Evolutionary conservation across 2,329 filamentous ascomycete species (phyloP), one percentile per base, ranked within the genome.

Genomic region (Fusarium sp.): DNA sequence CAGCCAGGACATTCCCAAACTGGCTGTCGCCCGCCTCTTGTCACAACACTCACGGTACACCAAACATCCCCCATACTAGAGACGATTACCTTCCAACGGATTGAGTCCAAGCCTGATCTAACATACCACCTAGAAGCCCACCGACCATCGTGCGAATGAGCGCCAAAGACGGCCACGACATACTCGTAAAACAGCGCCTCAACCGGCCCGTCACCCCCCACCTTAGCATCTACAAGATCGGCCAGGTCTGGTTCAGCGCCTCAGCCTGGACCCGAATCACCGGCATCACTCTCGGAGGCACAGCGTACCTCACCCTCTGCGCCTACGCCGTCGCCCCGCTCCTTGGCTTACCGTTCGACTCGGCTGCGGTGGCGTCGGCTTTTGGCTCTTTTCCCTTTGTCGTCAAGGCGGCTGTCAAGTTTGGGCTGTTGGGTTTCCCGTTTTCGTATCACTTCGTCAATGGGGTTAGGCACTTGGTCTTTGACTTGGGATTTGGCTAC

Each of bases 201-300:
- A 70, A 45, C 25, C 65, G 69, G 5, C 70, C 70, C 1, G 57
- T 72, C 7, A 62, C 70, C 0, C 70, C 70, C 2, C 60, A 72
- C 8, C 70, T 72, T 8, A 25, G 65, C 11, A 72, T 72, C 20
- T 72, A 72, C 9, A 72, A 63, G 10, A 33, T 66, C 6, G 38
- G 35, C 12, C 70, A 72, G 25, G 17, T 70, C 4, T 72, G 69
- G 60, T 62, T 72, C 27, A 72, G 70, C n/a, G 60, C 70, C n/a
- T 72, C 70, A 7, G 70, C 70, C 8, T 72, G 70, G 70, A 72
- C 69, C 32, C 35, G 70, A 17, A 72, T 72, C 22, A 72, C 70
- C 3, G 70, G 70, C 0, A 43, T 72, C 6, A 9, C 63, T 6
- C 65, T 72, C 1, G 69, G 70, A 0, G 65, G 69, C 2, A 70